Conservation (phyloP, 2,329 filamentous ascomycete species). For the Leptographium procerum region DNA sequence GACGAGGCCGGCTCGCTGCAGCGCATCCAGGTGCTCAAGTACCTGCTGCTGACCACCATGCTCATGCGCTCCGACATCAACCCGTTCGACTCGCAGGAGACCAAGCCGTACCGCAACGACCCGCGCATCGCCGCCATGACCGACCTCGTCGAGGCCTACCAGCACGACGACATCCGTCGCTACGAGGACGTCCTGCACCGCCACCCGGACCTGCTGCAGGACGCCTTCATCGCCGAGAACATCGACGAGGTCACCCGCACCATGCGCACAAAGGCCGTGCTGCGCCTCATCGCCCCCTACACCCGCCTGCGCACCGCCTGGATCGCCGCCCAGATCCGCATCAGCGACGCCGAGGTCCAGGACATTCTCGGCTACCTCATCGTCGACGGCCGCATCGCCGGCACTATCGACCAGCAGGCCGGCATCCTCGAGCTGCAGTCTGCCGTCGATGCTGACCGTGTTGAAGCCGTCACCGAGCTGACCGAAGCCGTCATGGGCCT, state of each 20-base stretch:
- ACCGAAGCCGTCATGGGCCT: conserved; percentile 57
- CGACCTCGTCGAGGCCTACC: conserved; percentile 90
- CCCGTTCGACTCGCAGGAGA: conserved; percentile 96
- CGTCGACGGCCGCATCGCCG: conserved; percentile 74
- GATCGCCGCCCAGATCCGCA: conserved; percentile 79
- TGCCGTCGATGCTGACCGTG: conserved; percentile 59
- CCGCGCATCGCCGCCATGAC: conserved; percentile 95
- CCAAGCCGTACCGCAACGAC: conserved; percentile 94
- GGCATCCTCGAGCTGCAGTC: conserved; percentile 75
- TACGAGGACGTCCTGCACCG: conserved; percentile 82
- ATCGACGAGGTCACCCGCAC: conserved; percentile 98
- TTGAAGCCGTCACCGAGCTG: conserved; percentile 63
- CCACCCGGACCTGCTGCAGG: conserved; percentile 79
- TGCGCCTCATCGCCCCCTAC: conserved; percentile 91
- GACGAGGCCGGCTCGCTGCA: conserved; percentile 95
- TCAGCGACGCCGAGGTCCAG: conserved; percentile 75
- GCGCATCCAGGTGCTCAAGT: conserved; percentile 94
- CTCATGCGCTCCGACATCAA: conserved; percentile 98
- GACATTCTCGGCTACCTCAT: conserved; percentile 95
- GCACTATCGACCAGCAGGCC: conserved; percentile 78
- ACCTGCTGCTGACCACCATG: conserved; percentile 93
- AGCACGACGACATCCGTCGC: conserved; percentile 82
- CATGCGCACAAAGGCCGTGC: conserved; percentile 90
- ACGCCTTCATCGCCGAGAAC: conserved; percentile 96
- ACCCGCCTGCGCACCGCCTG: conserved; percentile 81